Base-by-base conservation (phyloP, 2,329 filamentous ascomycete genomes). In the Colletotrichum navitas region DNA sequence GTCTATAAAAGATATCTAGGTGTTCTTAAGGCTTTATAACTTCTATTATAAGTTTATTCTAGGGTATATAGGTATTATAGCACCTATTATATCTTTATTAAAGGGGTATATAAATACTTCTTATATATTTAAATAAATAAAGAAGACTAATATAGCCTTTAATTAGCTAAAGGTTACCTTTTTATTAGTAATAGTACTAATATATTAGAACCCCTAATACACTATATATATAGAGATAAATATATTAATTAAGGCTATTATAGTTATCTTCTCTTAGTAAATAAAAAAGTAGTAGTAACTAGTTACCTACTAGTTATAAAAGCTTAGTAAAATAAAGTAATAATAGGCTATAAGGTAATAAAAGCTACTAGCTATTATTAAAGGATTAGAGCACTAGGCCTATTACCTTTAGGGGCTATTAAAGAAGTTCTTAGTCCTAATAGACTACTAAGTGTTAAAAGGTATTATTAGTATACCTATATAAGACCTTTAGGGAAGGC, bases 21-120 rank as follows among this genome's bases (percentile, higher is more conserved):
- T 45, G 10, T n/a, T 45, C 6, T 10, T 45, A 21, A 2, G 7
- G 10, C n/a, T 45, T 5, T n/a, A 45, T 45, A 45, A 45, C 7
- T 45, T 21, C 4, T 45, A 21, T 45, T 10, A 21, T 1, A 45
- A 21, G 18, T 21, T n/a, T 21, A 45, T 45, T 2, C 3, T 45
- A 45, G n/a, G n/a, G 16, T 45, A 45, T 7, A n/a, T n/a, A 2
- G 4, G 18, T 10, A 45, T 45, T 45, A 45, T n/a, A 8, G 10
- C 2, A 2, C 8, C 2, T 8, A 21, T 45, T n/a, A n/a, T 2
- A 0, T 8, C 1, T 8, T 1, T 45, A 5, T 4, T 45, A 8
- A 45, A 45, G 10, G 10, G 18, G 29, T 29, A 29, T 29, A 29
- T 29, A 29, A 29, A 29, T 29, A 29, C 4, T 2, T 2, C 2